Conservation (phyloP, 1,284 basidiomycete species). For the Microbotryum lychnidis-dioicae region DNA sequence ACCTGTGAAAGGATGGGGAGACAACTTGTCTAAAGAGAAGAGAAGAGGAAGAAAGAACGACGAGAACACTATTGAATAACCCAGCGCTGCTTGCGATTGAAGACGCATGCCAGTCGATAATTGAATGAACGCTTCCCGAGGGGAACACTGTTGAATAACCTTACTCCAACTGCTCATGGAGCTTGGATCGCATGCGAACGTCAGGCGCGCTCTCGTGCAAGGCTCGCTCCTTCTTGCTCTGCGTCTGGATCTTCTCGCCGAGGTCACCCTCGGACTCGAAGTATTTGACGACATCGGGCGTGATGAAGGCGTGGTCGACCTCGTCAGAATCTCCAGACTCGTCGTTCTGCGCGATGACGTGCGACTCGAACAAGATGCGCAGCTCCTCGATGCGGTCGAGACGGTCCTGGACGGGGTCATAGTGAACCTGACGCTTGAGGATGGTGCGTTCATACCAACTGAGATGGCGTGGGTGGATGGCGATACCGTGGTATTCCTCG, state of each 20-base stretch:
- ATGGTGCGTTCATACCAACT: conserved; percentile 44
- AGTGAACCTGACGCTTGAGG: conserved; percentile 46
- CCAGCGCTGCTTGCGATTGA: too few relatives aligned
- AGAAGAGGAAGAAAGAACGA: too few relatives aligned
- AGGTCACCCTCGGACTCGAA: conserved; percentile 20
- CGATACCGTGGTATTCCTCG: conserved; percentile 49
- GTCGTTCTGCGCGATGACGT: conserved; percentile 21
- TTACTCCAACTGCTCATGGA: conserved; percentile 15
- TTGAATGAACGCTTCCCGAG: too few relatives aligned
- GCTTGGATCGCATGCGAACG: conserved; percentile 6
- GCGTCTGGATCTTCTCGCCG: conserved; percentile 12
- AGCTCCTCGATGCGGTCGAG: conserved; percentile 47
- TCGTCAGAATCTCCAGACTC: conserved; percentile 18
- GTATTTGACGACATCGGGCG: conserved; percentile 26
- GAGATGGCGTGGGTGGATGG: conserved; percentile 49
- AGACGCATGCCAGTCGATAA: too few relatives aligned
- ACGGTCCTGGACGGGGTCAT: conserved; percentile 48
- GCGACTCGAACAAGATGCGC: conserved; percentile 41
- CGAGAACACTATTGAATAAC: too few relatives aligned
- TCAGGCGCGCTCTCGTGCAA: conserved; percentile 9
- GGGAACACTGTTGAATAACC: too few relatives aligned
- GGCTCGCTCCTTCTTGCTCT: conserved; percentile 24
- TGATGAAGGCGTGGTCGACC: conserved; percentile 27
- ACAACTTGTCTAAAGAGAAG: too few relatives aligned
- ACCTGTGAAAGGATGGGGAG: too few relatives aligned